Evolutionary conservation across 192 early-diverging fungal genomes (phyloP), one percentile per base, ranked within the genome.

Genomic region (Dimargaris cristalligena): DNA sequence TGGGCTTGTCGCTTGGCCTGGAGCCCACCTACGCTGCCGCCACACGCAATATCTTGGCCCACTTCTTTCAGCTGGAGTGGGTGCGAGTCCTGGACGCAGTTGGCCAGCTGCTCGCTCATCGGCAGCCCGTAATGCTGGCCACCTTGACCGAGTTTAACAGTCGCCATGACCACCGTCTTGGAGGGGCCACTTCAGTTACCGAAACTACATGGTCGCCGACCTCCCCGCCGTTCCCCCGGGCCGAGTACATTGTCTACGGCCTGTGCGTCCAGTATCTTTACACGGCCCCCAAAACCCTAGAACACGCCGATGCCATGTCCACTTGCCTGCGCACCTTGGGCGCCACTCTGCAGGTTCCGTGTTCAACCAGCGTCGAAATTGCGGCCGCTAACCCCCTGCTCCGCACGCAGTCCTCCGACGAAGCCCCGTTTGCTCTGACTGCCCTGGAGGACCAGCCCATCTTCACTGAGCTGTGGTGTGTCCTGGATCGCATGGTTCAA

Each of bases 191-290:
- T n/a, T n/a, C n/a, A n/a, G n/a, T n/a, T n/a, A n/a, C n/a, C n/a
- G n/a, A n/a, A n/a, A n/a, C n/a, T n/a, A n/a, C n/a, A n/a, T n/a
- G n/a, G n/a, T n/a, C 16, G 4, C n/a, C 20, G 26, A 18, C 33
- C 30, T n/a, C 32, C 13, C 14, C 23, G 2, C 50, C 50, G 16
- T 57, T 57, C 34, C 55, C 55, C 16, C 55, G 55, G 2, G 33
- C 18, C 22, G 34, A 57, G 33, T 57, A 57, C 20, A 34, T 57
- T 26, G 30, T 57, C 18, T 57, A 35, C 22, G 55, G 55, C 8
- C 34, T 57, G 9, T 57, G 55, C 38, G 55, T 57, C 4, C 55
- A 35, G 55, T 35, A 57, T n/a, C 55, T 57, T 10, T 57, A 57
- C 26, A 34, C 33, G 3, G n/a, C 35, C 0, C 33, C 55, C 2